A percentile compares a stretch with the other conserved stretches of the same genome.
Conservation (phyloP, 2,329 filamentous ascomycete species). For the Trichoderma citrinoviride region DNA sequence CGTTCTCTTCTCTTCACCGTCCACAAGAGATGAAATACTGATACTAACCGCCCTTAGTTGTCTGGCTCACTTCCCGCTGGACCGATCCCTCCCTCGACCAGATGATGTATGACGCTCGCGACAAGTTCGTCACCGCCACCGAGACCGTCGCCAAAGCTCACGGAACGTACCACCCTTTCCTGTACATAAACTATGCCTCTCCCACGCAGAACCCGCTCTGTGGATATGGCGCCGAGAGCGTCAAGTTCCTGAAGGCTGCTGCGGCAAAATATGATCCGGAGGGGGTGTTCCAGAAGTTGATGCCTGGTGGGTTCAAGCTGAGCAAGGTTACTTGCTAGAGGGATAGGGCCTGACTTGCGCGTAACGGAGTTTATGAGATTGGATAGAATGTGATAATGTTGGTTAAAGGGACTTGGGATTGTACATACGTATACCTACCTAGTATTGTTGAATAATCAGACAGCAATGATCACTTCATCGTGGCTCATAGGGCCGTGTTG, state of each 20-base stretch:
- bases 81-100: neutral
- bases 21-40: neutral
- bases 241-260: slow-evolving; percentile 30
- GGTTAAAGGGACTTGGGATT: no score
- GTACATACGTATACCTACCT: no score
- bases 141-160: slow-evolving; percentile 16
- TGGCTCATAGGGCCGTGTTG: no score
- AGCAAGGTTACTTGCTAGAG: neutral
- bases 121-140: neutral
- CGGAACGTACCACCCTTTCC: slow-evolving; percentile 17
- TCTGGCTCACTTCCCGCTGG: neutral
- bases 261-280: slow-evolving; percentile 36
- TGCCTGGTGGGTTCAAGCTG: slow-evolving; percentile 33
- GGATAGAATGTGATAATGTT: no score
- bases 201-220: slow-evolving; percentile 38
- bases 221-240: slow-evolving; percentile 39
- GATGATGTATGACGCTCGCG: neutral
- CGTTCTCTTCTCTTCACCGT: neutral
- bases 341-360: no score
- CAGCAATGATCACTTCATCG: no score
- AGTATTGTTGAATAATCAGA: no score
- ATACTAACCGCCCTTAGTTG: neutral
- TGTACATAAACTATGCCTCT: slow-evolving; percentile 46
- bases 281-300: slow-evolving; percentile 35
- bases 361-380: no score